Conservation (phyloP, 176 grass and related monocot genomes). For the Triticum turgidum region DNA sequence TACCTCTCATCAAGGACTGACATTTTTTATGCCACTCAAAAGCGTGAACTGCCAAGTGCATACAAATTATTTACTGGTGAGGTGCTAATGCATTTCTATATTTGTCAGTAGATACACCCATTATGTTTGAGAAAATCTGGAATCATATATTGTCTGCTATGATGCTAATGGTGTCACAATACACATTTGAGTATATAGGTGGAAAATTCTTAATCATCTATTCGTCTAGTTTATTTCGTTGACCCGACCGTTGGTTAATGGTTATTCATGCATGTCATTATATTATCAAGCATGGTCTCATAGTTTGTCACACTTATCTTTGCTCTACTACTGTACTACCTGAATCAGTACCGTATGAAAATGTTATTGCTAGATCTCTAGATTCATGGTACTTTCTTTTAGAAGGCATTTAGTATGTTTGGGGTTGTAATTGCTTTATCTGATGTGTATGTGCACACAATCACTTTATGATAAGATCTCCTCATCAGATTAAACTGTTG, state of each 20-base stretch:
- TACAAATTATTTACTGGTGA: conserved; percentile 84
- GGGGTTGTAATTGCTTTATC: not conserved
- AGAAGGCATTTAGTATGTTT: not conserved
- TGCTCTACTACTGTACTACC: not conserved
- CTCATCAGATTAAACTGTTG: not conserved
- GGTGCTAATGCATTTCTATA: not conserved
- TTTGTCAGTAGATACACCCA: not conserved
- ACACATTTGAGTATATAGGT: not conserved
- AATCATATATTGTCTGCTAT: not conserved
- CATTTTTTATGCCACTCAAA: conserved; percentile 91
- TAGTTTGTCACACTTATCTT: not conserved
- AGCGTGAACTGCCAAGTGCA: conserved; percentile 73
- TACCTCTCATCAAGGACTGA: conserved; percentile 87
- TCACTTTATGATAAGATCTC: not conserved
- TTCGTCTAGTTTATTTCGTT: not conserved
- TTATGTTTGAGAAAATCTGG: not conserved
- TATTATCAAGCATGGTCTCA: not conserved
- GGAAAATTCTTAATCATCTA: not conserved
- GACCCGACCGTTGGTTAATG: not conserved
- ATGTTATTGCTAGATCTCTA: not conserved
- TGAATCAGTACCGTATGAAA: not conserved
- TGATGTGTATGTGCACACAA: not conserved
- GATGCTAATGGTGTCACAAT: not conserved
- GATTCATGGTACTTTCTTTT: not conserved
- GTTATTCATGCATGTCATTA: conserved; percentile 17